These are phyloP conservation scores for Vitis riparia DNA, from an alignment of 164 flowering plant species.

Conservation along the genomic window DNA sequence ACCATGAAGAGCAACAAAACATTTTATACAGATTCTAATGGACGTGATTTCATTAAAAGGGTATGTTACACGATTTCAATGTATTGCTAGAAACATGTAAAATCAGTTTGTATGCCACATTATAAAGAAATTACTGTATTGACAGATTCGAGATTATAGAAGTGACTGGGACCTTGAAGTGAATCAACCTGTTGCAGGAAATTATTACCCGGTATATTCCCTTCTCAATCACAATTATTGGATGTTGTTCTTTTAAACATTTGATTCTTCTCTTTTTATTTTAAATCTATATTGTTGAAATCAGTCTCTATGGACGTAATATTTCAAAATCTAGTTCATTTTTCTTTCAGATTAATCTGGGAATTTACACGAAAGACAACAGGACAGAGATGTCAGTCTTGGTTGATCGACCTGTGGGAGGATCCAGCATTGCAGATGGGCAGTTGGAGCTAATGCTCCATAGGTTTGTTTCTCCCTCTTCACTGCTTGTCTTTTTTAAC, in stretches of 20 bases:
- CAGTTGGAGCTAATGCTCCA: conserved; percentile 95
- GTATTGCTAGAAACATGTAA: no score
- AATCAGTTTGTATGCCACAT: background rate
- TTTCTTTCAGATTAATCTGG: conserved; percentile 81
- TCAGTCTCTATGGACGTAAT: background rate
- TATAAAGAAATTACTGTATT: background rate
- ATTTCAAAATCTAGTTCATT: background rate
- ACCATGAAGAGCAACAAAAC: conserved; percentile 65
- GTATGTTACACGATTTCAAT: conserved; percentile 31
- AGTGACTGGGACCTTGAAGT: conserved; percentile 84
- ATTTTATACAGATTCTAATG: conserved; percentile 94
- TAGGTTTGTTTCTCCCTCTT: conserved; percentile 42
- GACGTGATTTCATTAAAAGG: conserved; percentile 90
- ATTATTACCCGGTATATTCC: conserved; percentile 78
- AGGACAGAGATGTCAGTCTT: conserved; percentile 74
- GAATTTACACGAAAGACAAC: conserved; percentile 68
- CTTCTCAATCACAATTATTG: no score
- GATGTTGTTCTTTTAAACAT: conserved; percentile 18
- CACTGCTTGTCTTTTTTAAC: background rate
- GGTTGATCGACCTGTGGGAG: conserved; percentile 94
- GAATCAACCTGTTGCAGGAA: conserved; percentile 88
- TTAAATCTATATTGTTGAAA: background rate
- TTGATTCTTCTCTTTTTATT: background rate
- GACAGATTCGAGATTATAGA: conserved; percentile 88
- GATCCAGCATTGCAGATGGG: conserved; percentile 84